Evolutionary conservation across 345 rosid species (phyloP).

Genomic region (sweet orange (Citrus sinensis)): DNA sequence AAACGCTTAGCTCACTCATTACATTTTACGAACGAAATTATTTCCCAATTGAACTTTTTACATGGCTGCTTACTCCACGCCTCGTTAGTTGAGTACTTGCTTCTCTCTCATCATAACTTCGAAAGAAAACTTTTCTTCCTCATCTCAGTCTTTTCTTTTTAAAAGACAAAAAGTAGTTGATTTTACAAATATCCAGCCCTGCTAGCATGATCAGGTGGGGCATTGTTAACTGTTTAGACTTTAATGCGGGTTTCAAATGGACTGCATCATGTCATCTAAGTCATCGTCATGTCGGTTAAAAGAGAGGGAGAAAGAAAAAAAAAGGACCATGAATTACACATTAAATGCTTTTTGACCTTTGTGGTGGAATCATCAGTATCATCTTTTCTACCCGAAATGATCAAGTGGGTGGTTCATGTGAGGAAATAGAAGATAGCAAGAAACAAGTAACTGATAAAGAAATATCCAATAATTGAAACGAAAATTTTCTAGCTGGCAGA

Average conservation of each 20-base stretch:
- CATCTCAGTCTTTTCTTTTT: neutral
- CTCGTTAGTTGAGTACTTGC: neutral
- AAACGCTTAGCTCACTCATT: too few relatives aligned
- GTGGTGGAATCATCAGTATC: neutral
- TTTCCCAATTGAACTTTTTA: neutral
- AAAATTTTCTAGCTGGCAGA: neutral
- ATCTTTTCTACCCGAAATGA: neutral
- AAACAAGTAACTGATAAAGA: neutral
- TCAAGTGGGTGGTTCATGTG: neutral
- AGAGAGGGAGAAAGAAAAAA: neutral
- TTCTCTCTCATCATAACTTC: neutral
- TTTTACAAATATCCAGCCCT: neutral
- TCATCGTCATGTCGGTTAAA: neutral
- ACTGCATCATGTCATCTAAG: neutral
- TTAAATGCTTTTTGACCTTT: slow-evolving; percentile 17
- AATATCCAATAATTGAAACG: neutral
- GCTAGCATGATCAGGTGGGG: neutral
- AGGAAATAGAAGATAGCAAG: neutral
- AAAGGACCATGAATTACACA: neutral
- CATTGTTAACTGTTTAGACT: neutral
- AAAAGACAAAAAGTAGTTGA: neutral
- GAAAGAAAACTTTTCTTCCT: neutral
- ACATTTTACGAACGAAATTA: neutral
- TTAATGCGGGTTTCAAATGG: neutral
- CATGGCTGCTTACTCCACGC: neutral